A percentile compares a stretch with the other conserved stretches of the same genome.
phyloP scores from a whole-genome alignment of 2,329 filamentous ascomycete species.

The Harringtonia aguacate region DNA sequence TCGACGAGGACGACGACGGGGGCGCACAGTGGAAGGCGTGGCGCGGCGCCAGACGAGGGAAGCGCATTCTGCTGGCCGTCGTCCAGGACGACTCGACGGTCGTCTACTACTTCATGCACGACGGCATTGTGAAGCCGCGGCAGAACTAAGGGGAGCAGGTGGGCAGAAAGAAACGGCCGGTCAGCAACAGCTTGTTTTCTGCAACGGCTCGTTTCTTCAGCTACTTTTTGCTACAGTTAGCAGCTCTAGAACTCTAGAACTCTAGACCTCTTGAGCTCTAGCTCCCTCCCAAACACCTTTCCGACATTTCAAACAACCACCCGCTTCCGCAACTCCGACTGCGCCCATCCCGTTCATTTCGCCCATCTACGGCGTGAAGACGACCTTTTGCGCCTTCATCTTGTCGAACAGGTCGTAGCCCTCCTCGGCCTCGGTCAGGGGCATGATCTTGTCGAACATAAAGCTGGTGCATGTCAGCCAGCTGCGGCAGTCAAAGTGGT shows the following conservation, averaged over 20 bases:
- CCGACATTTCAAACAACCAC: too few species aligned
- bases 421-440: slow-evolving; percentile 52
- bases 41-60: slow-evolving; percentile 38
- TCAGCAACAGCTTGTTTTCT: background rate
- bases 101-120: slow-evolving; percentile 76
- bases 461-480: slow-evolving; percentile 36
- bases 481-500: background rate
- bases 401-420: slow-evolving; percentile 64
- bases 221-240: slow-evolving; percentile 8
- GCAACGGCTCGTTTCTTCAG: too few species aligned
- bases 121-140: slow-evolving; percentile 76
- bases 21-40: slow-evolving; percentile 25
- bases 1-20: slow-evolving; percentile 9
- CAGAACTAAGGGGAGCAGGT: slow-evolving; percentile 75
- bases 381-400: slow-evolving; percentile 64
- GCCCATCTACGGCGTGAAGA: slow-evolving; percentile 42
- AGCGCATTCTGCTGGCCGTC: slow-evolving; percentile 64
- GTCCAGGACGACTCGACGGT: slow-evolving; percentile 73
- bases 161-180: too few species aligned
- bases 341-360: too few species aligned
- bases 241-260: too few species aligned
- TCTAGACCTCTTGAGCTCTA: too few species aligned
- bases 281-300: too few species aligned
- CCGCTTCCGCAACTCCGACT: too few species aligned
- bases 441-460: slow-evolving; percentile 69